Evolutionary conservation across 371 early-diverging fungal species (phyloP), one percentile per base, ranked within the genome.

Genomic region (Mucor sp.): DNA sequence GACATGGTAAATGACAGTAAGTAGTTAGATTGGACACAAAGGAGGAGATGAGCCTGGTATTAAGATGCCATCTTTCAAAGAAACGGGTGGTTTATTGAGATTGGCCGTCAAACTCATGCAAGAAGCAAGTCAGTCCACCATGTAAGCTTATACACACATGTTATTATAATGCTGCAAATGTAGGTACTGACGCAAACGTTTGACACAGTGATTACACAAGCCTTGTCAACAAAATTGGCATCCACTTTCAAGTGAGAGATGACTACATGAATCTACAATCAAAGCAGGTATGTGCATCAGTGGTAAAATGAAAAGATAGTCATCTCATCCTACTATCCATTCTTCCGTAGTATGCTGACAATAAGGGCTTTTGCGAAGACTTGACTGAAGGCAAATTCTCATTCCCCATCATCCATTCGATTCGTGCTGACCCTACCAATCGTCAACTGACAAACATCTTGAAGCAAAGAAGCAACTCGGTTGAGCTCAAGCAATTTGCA

Each of bases 381-480:
- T 74, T 98, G 60, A 95, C 96, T 0, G 98, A 98, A 80, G 99
- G 99, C 68, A 98, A 98, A 79, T 97, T 96, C 72, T 96, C 97
- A 3, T 97, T 93, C 69, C 95, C 95, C 1, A 90, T 97, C 63
- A 93, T 96, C 25, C 96, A 95, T 64, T 89, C 93, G 8, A 93
- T 97, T 48, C 85, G 88, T 0, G 67, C 80, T 0, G 85, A 89
- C 59, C 73, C 86, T 1, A 71, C 69, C 15, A 88, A 87, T 55
- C 81, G 87, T 1, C 91, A 91, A 71, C 72, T 95, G 17, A 62
- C 85, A 75, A 91, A 90, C 70, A 98, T 98, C 32, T 68, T 98
- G 50, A 88, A 89, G 60, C 97, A 97, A 70, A 89, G 88, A 57
- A 92, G 97, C 12, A 85, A 83, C 0, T 89, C 93, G 21, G 74